phyloP scores from a whole-genome alignment of 2,329 filamentous ascomycete genomes.

The Metarhizium sp. region DNA sequence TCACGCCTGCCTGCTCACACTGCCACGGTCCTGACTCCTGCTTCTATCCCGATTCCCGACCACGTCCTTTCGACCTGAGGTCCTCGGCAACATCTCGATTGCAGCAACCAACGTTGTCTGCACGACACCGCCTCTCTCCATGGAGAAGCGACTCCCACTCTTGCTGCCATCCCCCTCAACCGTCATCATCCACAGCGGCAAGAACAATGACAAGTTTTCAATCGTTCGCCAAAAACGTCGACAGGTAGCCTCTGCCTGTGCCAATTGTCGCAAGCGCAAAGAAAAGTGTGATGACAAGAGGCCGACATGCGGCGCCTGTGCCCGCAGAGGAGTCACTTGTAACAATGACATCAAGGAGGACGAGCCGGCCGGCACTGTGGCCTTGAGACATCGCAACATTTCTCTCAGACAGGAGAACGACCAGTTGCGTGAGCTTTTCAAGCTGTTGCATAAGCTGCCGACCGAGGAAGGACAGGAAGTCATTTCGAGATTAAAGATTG shows the following conservation, averaged over 20 bases:
- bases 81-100: neutral
- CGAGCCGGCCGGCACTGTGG: neutral
- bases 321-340: constrained; percentile 4
- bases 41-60: too few relatives aligned
- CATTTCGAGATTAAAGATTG: constrained; percentile 4
- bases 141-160: neutral
- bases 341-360: constrained; percentile 4
- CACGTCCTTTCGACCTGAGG: too few relatives aligned
- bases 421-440: constrained; percentile 9
- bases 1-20: too few relatives aligned
- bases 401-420: constrained; percentile 9
- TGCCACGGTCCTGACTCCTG: too few relatives aligned
- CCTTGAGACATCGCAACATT: constrained; percentile 2
- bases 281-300: constrained; percentile 7
- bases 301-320: constrained; percentile 5
- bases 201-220: neutral
- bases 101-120: neutral
- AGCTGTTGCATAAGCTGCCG: constrained; percentile 3
- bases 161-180: constrained; percentile 1
- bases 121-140: neutral
- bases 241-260: constrained; percentile 4
- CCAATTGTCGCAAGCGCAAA: constrained; percentile 6
- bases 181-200: neutral
- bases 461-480: constrained; percentile 3
- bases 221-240: constrained; percentile 5